Percentiles rank a stretch among this genome's conserved stretches.
Conservation (phyloP, 495 filamentous ascomycete genomes). For the Aspergillus sclerotioniger region DNA sequence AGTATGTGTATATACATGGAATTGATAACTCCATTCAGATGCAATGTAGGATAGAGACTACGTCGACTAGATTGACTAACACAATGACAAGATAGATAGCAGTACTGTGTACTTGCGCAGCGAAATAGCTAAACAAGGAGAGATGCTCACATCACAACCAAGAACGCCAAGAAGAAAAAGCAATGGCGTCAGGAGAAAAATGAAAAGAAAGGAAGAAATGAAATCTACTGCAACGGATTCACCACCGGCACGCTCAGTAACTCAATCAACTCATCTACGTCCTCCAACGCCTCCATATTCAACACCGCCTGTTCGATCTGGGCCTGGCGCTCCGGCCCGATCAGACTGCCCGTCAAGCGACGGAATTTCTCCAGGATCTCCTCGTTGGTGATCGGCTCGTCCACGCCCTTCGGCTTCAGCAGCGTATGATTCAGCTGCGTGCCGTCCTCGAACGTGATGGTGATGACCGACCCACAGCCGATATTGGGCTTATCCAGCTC, state of each 20-base stretch:
- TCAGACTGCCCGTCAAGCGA: not conserved
- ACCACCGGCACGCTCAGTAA: not conserved
- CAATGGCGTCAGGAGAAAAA: not conserved
- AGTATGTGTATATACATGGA: no score
- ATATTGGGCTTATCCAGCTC: conserved; percentile 11
- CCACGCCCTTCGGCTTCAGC: not conserved
- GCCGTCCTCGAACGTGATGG: not conserved
- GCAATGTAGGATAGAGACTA: no score
- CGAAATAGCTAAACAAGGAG: no score
- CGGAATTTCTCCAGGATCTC: not conserved
- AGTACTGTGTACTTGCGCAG: no score
- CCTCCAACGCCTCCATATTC: not conserved
- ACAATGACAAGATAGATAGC: no score
- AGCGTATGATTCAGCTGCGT: not conserved
- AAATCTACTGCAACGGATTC: not conserved
- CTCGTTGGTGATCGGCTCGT: not conserved
- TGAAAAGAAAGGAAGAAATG: not conserved
- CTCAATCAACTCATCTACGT: not conserved
- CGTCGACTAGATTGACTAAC: no score
- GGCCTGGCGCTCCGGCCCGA: not conserved
- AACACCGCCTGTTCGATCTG: conserved; percentile 4
- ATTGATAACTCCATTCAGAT: no score
- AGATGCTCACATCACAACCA: no score
- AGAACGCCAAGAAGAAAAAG: not conserved
- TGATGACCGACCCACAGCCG: not conserved